Percentiles rank a stretch among this genome's conserved stretches.
These are phyloP conservation scores for Albizia julibrissin DNA, from an alignment of 306 rosid species.

Conservation along the genomic window DNA sequence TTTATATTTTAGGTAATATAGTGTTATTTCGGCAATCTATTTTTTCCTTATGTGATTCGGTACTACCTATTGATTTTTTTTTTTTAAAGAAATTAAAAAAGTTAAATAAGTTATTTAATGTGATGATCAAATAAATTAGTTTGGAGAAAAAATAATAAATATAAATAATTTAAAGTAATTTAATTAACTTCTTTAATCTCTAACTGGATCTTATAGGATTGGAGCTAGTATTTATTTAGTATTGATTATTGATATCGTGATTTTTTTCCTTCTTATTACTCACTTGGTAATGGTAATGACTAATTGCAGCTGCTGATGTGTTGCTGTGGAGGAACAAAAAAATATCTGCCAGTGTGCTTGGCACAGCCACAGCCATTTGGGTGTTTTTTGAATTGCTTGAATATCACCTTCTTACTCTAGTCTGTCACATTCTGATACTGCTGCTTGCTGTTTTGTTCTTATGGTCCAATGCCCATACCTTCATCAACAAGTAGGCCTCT, in stretches of 20 bases:
- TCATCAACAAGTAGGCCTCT: conserved; percentile 74
- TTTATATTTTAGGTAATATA: neutral
- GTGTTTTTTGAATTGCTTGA: conserved; percentile 81
- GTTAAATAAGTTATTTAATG: too few relatives aligned
- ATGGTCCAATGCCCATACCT: conserved; percentile 87
- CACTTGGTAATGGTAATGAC: neutral
- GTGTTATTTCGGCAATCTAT: neutral
- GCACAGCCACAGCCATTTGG: conserved; percentile 70
- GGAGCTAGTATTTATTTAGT: too few relatives aligned
- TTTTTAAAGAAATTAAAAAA: too few relatives aligned
- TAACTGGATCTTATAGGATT: too few relatives aligned
- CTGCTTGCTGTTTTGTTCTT: conserved; percentile 73
- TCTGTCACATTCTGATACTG: conserved; percentile 61
- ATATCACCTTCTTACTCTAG: conserved; percentile 80
- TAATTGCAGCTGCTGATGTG: conserved; percentile 83
- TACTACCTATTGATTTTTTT: too few relatives aligned
- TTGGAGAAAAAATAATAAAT: too few relatives aligned
- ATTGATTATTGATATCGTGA: neutral
- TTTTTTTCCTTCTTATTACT: neutral
- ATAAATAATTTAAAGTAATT: too few relatives aligned
- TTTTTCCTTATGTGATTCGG: neutral
- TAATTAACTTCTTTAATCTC: too few relatives aligned
- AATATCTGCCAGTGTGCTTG: conserved; percentile 74
- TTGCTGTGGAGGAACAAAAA: conserved; percentile 91
- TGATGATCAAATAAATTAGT: too few relatives aligned